phyloP scores from a whole-genome alignment of 208 protist genomes.

The Crithidia sp. region DNA sequence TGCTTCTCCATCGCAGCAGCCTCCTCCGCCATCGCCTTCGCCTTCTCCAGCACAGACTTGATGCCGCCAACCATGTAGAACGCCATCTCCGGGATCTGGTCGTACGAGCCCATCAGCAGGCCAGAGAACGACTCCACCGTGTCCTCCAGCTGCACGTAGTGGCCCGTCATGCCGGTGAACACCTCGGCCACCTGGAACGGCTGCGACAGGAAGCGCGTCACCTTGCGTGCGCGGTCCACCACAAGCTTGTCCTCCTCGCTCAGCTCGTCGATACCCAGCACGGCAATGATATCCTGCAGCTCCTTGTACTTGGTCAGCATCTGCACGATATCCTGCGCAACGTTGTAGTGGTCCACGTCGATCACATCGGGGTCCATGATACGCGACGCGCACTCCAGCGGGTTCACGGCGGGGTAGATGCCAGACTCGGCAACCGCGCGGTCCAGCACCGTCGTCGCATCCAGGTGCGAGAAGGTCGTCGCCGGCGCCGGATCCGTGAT shows the following conservation, averaged over 20 bases:
- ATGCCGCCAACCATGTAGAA: constrained; percentile 99
- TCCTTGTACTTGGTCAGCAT: constrained; percentile 98
- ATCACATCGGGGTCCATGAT: constrained; percentile 97
- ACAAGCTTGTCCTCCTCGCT: constrained; percentile 98
- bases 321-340: constrained; percentile 96
- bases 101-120: constrained; percentile 92
- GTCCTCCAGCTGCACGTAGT: constrained; percentile 95
- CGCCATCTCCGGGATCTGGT: constrained; percentile 96
- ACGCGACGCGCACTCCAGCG: constrained; percentile 97
- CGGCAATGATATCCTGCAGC: constrained; percentile 99
- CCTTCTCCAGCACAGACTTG: constrained; percentile 94
- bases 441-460: constrained; percentile 98
- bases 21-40: constrained; percentile 90
- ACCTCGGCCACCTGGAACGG: constrained; percentile 98
- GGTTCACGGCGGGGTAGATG: constrained; percentile 99
- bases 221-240: constrained; percentile 95
- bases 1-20: constrained; percentile 69
- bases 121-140: constrained; percentile 95
- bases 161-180: constrained; percentile 97
- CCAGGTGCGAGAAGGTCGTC: constrained; percentile 98
- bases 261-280: constrained; percentile 99
- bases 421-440: constrained; percentile 96
- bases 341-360: constrained; percentile 97
- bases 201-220: constrained; percentile 95
- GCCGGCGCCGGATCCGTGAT: constrained; percentile 98